These are phyloP conservation scores for Silene uniflora DNA, from an alignment of 148 eudicot genomes.

Conservation along the genomic window DNA sequence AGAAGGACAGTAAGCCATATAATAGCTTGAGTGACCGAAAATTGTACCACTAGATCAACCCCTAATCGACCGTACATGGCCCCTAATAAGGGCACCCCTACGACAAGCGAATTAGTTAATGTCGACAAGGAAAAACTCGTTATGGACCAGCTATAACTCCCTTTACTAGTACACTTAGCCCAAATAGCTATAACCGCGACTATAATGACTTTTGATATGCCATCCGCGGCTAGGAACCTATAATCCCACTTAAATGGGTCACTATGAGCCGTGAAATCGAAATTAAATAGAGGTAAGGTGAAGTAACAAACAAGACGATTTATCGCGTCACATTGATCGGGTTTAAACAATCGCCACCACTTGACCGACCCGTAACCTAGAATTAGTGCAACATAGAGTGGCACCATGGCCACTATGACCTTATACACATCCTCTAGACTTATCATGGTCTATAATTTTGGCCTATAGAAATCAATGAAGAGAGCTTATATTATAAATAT, in stretches of 20 bases:
- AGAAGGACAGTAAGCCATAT: conserved; percentile 56
- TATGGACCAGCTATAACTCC: conserved; percentile 71
- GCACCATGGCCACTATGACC: conserved; percentile 68
- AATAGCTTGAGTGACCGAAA: conserved; percentile 57
- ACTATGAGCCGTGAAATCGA: conserved; percentile 66
- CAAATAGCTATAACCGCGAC: conserved; percentile 50
- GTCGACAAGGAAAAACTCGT: conserved; percentile 68
- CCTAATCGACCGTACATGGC: conserved; percentile 68
- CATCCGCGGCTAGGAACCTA: conserved; percentile 57
- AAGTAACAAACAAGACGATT: conserved; percentile 65
- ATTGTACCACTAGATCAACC: conserved; percentile 65
- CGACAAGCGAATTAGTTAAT: conserved; percentile 62
- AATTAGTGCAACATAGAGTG: conserved; percentile 64
- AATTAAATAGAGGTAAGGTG: conserved; percentile 68
- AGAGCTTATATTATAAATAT: not conserved
- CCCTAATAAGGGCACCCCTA: conserved; percentile 58
- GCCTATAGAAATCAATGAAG: not conserved
- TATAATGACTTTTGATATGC: conserved; percentile 59
- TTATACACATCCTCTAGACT: conserved; percentile 70
- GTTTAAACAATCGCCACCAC: conserved; percentile 62
- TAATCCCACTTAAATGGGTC: conserved; percentile 70
- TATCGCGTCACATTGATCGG: conserved; percentile 64
- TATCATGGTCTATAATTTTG: conserved; percentile 35
- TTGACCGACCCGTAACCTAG: conserved; percentile 71
- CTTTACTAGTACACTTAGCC: conserved; percentile 62